phyloP scores from a whole-genome alignment of 2,329 filamentous ascomycete genomes.

The Onygena corvina region DNA sequence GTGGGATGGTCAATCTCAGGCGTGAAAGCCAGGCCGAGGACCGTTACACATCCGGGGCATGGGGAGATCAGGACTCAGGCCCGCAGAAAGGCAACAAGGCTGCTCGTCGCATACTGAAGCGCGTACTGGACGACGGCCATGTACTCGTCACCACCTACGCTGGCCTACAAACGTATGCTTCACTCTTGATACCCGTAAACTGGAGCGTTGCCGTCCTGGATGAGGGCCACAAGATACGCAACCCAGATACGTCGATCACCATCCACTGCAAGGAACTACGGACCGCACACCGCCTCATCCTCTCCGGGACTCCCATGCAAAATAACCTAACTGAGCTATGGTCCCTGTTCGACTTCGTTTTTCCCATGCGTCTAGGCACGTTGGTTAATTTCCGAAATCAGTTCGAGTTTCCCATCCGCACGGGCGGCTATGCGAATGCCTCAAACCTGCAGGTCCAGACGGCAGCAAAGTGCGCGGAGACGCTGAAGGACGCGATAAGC shows the following conservation, averaged over 20 bases:
- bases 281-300: conserved; percentile 78
- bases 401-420: conserved; percentile 86
- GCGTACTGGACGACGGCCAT: conserved; percentile 73
- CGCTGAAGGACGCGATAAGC: conserved; percentile 83
- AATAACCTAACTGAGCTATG: conserved; percentile 92
- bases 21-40: conserved; percentile 52
- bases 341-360: conserved; percentile 97
- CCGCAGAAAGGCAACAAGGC: conserved; percentile 45
- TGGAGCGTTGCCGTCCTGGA: conserved; percentile 94
- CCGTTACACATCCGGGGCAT: conserved; percentile 46
- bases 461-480: conserved; percentile 85
- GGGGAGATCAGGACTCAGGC: conserved; percentile 34
- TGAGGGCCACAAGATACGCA: conserved; percentile 96
- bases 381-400: conserved; percentile 80
- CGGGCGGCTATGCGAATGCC: conserved; percentile 90
- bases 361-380: conserved; percentile 86
- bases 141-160: conserved; percentile 93
- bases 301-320: conserved; percentile 95
- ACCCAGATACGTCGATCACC: conserved; percentile 88
- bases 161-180: conserved; percentile 82
- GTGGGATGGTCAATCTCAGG: conserved; percentile 78
- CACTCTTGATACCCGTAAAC: conserved; percentile 65
- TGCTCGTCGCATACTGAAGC: conserved; percentile 68
- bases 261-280: conserved; percentile 89
- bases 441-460: conserved; percentile 90